These are phyloP conservation scores for Clitopilus hobsonii DNA, from an alignment of 768 basidiomycete species.

Conservation along the genomic window DNA sequence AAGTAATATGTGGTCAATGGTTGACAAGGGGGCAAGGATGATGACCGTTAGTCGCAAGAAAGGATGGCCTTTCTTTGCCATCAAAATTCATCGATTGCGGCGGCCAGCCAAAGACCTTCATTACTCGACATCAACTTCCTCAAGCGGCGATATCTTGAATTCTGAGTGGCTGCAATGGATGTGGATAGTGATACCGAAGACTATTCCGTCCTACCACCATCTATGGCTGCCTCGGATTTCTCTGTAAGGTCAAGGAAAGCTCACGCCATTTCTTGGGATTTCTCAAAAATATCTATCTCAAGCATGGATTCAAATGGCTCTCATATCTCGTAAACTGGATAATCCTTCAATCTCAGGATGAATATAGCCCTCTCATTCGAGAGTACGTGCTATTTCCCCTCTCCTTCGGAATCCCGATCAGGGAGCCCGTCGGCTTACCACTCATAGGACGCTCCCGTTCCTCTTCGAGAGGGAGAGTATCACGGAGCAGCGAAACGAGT, in stretches of 20 bases:
- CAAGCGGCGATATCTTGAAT: too few relatives aligned
- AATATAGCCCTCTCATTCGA: constrained; percentile 1
- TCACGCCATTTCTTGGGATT: background rate
- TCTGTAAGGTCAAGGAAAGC: background rate
- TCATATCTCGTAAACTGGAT: constrained; percentile 12
- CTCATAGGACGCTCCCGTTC: constrained; percentile 9
- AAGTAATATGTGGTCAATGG: too few relatives aligned
- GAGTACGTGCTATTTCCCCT: constrained; percentile 4
- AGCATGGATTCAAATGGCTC: constrained; percentile 9
- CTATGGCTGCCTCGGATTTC: background rate
- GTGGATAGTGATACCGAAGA: background rate
- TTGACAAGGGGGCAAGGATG: too few relatives aligned
- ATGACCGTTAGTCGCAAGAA: too few relatives aligned
- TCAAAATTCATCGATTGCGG: too few relatives aligned
- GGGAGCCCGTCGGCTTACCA: background rate
- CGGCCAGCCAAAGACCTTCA: too few relatives aligned
- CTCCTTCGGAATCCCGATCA: background rate
- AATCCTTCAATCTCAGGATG: constrained; percentile 2
- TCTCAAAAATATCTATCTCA: background rate
- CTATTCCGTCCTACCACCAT: background rate
- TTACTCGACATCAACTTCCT: too few relatives aligned
- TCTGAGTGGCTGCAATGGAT: background rate
- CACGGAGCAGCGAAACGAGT: constrained; percentile 8
- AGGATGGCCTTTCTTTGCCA: too few relatives aligned
- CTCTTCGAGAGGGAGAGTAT: constrained; percentile 5